These are phyloP conservation scores for Jackrogersella multiformis DNA, from an alignment of 495 filamentous ascomycete species.

Conservation along the genomic window DNA sequence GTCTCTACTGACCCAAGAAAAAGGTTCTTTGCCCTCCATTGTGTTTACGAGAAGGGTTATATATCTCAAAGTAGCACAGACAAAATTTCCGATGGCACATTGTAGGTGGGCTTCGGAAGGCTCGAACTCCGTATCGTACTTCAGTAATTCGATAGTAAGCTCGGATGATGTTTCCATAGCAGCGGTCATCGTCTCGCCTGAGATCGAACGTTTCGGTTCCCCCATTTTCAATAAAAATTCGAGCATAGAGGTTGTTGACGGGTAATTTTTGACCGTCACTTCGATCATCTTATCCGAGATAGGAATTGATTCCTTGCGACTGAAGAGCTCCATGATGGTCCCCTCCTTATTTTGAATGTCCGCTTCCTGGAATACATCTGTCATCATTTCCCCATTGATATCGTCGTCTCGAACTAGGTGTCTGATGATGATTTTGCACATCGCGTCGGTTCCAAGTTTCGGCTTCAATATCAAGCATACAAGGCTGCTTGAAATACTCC, in stretches of 20 bases:
- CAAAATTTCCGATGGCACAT: not conserved
- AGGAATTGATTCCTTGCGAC: not conserved
- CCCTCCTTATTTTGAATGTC: not conserved
- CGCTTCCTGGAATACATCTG: not conserved
- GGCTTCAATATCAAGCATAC: not conserved
- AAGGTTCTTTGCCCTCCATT: no score
- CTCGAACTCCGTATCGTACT: not conserved
- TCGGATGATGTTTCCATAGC: not conserved
- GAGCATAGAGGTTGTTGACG: not conserved
- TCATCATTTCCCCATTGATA: not conserved
- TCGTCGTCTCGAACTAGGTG: not conserved
- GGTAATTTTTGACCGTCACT: not conserved
- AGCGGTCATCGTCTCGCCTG: not conserved
- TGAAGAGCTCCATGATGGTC: not conserved
- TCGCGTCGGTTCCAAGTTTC: not conserved
- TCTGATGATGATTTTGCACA: not conserved
- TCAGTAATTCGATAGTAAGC: not conserved
- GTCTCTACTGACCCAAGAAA: no score
- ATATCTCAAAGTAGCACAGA: no score
- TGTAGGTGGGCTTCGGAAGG: not conserved
- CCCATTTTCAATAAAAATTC: not conserved
- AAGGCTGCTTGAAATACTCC: not conserved
- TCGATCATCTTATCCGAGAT: not conserved
- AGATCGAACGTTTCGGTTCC: not conserved
- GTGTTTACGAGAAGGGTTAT: no score